A percentile compares a stretch with the other conserved stretches of the same genome.
These are phyloP conservation scores for Hippophae rhamnoides DNA, from an alignment of 306 rosid species.

Conservation along the genomic window DNA sequence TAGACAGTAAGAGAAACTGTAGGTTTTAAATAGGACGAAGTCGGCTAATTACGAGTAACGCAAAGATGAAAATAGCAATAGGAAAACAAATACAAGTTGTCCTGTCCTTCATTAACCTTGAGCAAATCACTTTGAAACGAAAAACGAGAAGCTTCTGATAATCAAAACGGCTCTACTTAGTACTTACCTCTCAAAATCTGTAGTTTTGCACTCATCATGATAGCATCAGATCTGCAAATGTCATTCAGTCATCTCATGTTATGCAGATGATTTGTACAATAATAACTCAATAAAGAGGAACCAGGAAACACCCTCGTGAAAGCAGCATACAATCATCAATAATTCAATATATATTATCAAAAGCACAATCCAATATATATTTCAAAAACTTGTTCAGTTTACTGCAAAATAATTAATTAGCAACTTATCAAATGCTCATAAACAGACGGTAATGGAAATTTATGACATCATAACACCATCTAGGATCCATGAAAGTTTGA, in stretches of 20 bases:
- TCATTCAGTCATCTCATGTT: slow-evolving; percentile 11
- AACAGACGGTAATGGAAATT: too few species aligned
- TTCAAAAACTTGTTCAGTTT: too few species aligned
- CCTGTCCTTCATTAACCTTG: slow-evolving; percentile 18
- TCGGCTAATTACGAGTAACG: slow-evolving; percentile 33
- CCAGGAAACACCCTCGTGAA: too few species aligned
- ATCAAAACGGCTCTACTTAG: slow-evolving; percentile 8
- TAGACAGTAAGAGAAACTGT: slow-evolving; percentile 3
- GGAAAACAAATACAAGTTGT: slow-evolving; percentile 1
- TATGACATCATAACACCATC: too few species aligned
- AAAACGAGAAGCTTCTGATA: slow-evolving; percentile 13
- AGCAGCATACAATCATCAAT: too few species aligned
- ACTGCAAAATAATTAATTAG: too few species aligned
- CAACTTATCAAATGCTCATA: too few species aligned
- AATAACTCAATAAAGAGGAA: background rate
- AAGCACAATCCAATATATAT: too few species aligned
- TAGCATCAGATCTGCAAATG: slow-evolving; percentile 35
- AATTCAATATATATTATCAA: too few species aligned
- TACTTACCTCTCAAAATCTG: slow-evolving; percentile 14
- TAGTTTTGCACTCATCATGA: slow-evolving; percentile 15
- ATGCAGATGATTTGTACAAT: background rate
- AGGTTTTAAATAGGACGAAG: background rate
- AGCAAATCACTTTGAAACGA: slow-evolving; percentile 17
- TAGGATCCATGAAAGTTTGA: too few species aligned
- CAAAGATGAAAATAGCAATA: slow-evolving; percentile 19